These are phyloP conservation scores for Solanum tarijense DNA, from an alignment of 257 asterid genomes.

Conservation along the genomic window DNA sequence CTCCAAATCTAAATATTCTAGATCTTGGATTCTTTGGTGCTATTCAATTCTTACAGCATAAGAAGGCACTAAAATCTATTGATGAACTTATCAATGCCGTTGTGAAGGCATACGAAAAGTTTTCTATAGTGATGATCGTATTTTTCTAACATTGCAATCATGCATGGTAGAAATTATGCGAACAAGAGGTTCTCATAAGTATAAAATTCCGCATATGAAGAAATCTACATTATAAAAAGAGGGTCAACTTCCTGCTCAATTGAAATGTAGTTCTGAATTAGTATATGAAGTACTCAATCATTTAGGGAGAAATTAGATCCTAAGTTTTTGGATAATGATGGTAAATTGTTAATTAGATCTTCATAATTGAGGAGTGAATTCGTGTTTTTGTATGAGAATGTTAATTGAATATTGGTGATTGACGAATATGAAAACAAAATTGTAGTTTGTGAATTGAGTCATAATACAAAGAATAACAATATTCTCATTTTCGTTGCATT, in stretches of 20 bases:
- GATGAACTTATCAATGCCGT: not conserved
- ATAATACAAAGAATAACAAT: not conserved
- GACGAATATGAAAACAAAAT: not conserved
- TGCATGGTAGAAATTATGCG: not conserved
- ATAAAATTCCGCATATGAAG: not conserved
- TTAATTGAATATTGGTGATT: not conserved
- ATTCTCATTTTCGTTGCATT: not conserved
- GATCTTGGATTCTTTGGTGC: not conserved
- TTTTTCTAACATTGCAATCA: not conserved
- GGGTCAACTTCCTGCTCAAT: not conserved
- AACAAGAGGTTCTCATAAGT: not conserved
- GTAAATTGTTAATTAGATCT: not conserved
- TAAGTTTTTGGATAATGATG: not conserved
- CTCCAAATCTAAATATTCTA: not conserved
- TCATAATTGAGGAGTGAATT: not conserved
- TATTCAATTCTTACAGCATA: not conserved
- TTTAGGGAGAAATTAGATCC: not conserved
- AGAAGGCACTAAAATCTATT: not conserved
- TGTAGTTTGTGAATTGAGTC: not conserved
- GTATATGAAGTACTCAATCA: not conserved
- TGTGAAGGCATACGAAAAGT: not conserved
- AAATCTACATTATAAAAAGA: not conserved
- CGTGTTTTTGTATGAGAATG: not conserved
- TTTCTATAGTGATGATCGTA: not conserved
- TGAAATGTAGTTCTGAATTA: not conserved